phyloP scores from a whole-genome alignment of 2,329 filamentous ascomycete genomes.

The Aspergillus melleus region DNA sequence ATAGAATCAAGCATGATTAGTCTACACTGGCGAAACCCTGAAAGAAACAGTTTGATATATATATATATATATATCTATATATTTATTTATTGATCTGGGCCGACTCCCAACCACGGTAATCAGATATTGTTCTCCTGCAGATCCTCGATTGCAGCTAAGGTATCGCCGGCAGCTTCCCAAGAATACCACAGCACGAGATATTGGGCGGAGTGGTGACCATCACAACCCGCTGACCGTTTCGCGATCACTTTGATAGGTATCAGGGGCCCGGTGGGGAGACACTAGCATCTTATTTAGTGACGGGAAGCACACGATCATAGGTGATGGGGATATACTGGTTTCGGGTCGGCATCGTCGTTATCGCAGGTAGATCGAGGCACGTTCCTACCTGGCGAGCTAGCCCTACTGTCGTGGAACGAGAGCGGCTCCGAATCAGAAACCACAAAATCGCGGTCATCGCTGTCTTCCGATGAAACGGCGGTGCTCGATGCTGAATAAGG shows the following conservation, averaged over 20 bases:
- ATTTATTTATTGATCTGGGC: not conserved
- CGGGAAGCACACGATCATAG: not conserved
- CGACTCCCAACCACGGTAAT: not conserved
- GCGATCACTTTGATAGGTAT: constrained; percentile 7
- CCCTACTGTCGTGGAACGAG: constrained; percentile 2
- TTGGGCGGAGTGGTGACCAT: constrained; percentile 2
- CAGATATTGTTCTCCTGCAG: not conserved
- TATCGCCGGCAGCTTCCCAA: constrained; percentile 1
- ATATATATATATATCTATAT: not conserved
- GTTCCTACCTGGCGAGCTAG: not conserved
- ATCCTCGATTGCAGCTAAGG: not conserved
- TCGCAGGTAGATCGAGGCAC: not conserved
- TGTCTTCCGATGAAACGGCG: constrained; percentile 3
- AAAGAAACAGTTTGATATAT: not conserved
- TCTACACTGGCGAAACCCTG: not conserved
- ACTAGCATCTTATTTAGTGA: not conserved
- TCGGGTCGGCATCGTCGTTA: not conserved
- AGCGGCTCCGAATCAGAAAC: constrained; percentile 3
- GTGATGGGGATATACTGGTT: not conserved
- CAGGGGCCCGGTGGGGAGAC: not conserved
- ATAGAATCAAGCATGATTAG: not conserved
- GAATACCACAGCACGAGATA: constrained; percentile 10
- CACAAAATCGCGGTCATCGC: constrained; percentile 8
- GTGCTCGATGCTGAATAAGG: not conserved
- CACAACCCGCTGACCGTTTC: constrained; percentile 1